Base-by-base conservation (phyloP, 495 filamentous ascomycete species). In the Astrocystis sublimbata region DNA sequence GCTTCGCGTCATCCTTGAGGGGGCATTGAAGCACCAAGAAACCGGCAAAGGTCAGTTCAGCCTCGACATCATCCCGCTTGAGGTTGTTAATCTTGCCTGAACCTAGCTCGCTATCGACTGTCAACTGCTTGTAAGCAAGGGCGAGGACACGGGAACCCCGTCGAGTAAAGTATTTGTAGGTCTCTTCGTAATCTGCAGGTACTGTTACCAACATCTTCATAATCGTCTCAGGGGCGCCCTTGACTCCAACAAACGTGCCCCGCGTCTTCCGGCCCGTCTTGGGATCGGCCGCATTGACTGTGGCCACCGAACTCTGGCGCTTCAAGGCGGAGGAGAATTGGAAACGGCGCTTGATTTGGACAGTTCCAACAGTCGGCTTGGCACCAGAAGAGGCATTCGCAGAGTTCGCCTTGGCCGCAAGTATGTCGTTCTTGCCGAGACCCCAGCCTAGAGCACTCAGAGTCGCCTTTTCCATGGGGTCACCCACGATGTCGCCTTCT, bases 391-490 rank as follows among this genome's bases (percentile, higher is more conserved):
- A 4, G n/a, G 26, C 26, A 30, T n/a, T n/a, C n/a, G 77, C 74
- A 13, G 62, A n/a, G n/a, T n/a, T 61, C 2, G 65, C 64, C 69
- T 88, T 89, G 65, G 78, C 83, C 0, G 82, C 80, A 9, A 99
- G 84, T 36, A 80, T 90, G 68, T 98, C 96, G 60, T 94, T 93
- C 61, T 86, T 88, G 31, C 93, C 92, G 28, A 99, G 80, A 42
- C 83, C 86, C 94, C 94, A 99, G 36, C 93, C 92, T 50, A 99
- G 85, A 59, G 92, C 90, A 10, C 80, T 79, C 19, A 99, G 79
- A 10, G 94, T 97, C 40, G 94, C 94, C 75, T 97, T 97, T 70
- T 99, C 94, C 94, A 99, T 99, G 15, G 94, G 94, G 71, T 99
- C 94, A 63, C 94, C 94, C 47, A 98, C 96, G 62, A 98, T 87